Percentiles rank a stretch among this genome's conserved stretches.
Conservation (phyloP, 441 rosid species). For the Mallotus repandus region DNA sequence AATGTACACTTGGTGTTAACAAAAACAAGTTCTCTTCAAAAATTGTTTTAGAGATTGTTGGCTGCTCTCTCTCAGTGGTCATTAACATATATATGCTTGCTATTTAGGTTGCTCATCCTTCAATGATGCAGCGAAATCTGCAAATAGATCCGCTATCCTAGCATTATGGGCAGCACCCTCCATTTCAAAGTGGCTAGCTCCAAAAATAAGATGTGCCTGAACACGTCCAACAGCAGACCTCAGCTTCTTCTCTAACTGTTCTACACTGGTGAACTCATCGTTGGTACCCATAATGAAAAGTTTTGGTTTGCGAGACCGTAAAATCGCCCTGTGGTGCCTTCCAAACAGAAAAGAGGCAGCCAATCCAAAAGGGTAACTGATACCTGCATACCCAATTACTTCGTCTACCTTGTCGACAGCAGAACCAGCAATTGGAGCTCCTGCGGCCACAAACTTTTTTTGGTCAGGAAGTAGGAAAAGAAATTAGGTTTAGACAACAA, state of each 20-base stretch:
- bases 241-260: constrained; percentile 72
- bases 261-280: constrained; percentile 75
- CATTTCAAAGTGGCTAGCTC: constrained; percentile 82
- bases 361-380: constrained; percentile 80
- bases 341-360: constrained; percentile 72
- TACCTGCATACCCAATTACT: constrained; percentile 69
- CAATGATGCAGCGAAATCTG: constrained; percentile 43
- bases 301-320: constrained; percentile 67
- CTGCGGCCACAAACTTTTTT: constrained; percentile 22
- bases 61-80: not conserved
- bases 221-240: constrained; percentile 51
- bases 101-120: not conserved
- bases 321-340: constrained; percentile 67
- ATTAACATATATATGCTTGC: not conserved
- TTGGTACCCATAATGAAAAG: constrained; percentile 84
- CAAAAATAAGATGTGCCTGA: constrained; percentile 69
- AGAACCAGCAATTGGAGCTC: constrained; percentile 87
- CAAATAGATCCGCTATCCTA: constrained; percentile 54
- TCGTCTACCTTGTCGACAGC: constrained; percentile 71
- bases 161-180: constrained; percentile 78
- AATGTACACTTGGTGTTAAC: not conserved
- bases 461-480: too few relatives aligned
- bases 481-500: too few relatives aligned
- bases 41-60: not conserved
- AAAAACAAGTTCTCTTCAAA: not conserved